A percentile compares a stretch with the other conserved stretches of the same genome.
Conservation (phyloP, 2,329 filamentous ascomycete species). For the Phoma herbarum region DNA sequence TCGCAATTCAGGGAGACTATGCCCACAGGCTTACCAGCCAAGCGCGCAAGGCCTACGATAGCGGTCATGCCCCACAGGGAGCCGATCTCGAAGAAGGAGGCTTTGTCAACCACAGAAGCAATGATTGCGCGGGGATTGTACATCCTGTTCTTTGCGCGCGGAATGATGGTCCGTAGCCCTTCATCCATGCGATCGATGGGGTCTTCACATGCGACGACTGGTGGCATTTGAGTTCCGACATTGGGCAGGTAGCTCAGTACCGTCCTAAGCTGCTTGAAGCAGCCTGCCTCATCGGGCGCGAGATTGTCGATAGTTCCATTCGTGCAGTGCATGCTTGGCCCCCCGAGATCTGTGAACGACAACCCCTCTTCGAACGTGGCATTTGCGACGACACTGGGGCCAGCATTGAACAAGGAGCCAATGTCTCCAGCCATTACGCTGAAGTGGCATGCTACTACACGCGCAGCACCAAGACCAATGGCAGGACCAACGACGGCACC, state of each 20-base stretch:
- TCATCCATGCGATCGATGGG: slow-evolving; percentile 60
- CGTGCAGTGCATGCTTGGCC: slow-evolving; percentile 68
- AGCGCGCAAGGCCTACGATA: slow-evolving; percentile 67
- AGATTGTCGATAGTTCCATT: slow-evolving; percentile 74
- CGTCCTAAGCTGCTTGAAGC: slow-evolving; percentile 67
- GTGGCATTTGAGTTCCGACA: slow-evolving; percentile 64
- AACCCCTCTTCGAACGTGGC: slow-evolving; percentile 72
- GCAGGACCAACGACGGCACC: slow-evolving; percentile 70
- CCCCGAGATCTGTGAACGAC: slow-evolving; percentile 66
- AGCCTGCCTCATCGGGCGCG: slow-evolving; percentile 67
- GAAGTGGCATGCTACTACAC: slow-evolving; percentile 70
- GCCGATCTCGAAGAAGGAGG: slow-evolving; percentile 71
- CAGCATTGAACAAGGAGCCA: slow-evolving; percentile 70
- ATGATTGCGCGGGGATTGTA: slow-evolving; percentile 69
- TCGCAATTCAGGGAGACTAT: slow-evolving; percentile 69
- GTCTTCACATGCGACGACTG: slow-evolving; percentile 58
- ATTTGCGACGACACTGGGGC: slow-evolving; percentile 68
- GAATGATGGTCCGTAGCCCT: slow-evolving; percentile 64
- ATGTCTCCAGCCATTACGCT: slow-evolving; percentile 72
- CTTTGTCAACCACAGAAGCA: slow-evolving; percentile 63
- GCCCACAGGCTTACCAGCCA: slow-evolving; percentile 66
- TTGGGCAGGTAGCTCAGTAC: slow-evolving; percentile 68
- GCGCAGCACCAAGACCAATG: slow-evolving; percentile 69
- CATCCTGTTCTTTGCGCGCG: slow-evolving; percentile 66
- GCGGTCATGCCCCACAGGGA: slow-evolving; percentile 69